Conservation (phyloP, 2,329 filamentous ascomycete genomes). For the Monilinia polystroma region DNA sequence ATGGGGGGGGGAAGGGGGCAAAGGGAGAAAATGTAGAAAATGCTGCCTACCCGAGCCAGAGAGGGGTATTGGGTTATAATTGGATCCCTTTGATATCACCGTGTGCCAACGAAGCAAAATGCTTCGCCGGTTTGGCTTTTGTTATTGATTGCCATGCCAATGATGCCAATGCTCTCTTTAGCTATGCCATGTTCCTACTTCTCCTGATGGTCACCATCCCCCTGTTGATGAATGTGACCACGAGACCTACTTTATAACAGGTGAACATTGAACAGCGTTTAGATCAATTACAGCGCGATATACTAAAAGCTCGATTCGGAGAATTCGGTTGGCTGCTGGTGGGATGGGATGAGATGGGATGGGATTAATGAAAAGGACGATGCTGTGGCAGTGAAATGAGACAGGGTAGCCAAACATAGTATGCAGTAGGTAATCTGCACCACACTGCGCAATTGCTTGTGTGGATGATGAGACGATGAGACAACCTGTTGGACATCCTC, state of each 20-base stretch:
- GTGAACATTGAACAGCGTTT: slow-evolving; percentile 5
- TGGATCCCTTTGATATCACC: not conserved
- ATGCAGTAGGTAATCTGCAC: not conserved
- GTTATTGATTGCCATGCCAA: not conserved
- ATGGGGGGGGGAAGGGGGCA: no score
- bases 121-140: not conserved
- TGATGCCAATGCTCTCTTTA: not conserved
- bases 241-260: slow-evolving; percentile 12
- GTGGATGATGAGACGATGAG: slow-evolving; percentile 4
- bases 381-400: slow-evolving; percentile 1
- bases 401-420: not conserved
- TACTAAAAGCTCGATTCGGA: not conserved
- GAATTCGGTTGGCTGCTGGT: slow-evolving; percentile 3
- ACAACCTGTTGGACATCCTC: not conserved
- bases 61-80: no score
- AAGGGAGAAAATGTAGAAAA: no score
- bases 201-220: not conserved
- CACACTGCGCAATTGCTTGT: not conserved
- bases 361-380: not conserved
- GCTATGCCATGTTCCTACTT: slow-evolving; percentile 13
- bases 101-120: slow-evolving; percentile 20
- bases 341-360: not conserved
- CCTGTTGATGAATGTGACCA: slow-evolving; percentile 12
- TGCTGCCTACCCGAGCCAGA: no score
- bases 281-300: slow-evolving; percentile 8